A percentile compares a stretch with the other conserved stretches of the same genome.
Evolutionary conservation across 163 green algal species (phyloP).

Genomic region (Prototheca wickerhamii): DNA sequence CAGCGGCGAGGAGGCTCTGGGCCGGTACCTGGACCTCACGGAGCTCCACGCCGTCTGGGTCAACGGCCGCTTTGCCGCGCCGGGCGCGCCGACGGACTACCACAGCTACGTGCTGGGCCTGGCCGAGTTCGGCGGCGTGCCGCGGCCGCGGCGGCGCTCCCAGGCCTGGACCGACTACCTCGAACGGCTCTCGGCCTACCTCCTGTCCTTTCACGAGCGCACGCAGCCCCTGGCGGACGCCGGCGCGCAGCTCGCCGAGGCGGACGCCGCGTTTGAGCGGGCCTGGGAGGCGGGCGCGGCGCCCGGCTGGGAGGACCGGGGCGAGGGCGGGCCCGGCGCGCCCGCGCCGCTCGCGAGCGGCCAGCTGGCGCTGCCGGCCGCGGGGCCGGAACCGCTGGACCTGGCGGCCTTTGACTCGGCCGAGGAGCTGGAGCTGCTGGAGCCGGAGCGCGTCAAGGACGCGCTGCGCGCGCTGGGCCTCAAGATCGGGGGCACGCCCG

Average conservation of each 20-base stretch:
- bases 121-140: conserved; percentile 43
- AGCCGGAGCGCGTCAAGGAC: conserved; percentile 68
- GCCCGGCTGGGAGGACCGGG: conserved; percentile 77
- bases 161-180: conserved; percentile 56
- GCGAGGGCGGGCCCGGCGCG: conserved; percentile 19
- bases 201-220: conserved; percentile 75
- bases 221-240: conserved; percentile 76
- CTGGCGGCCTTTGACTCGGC: conserved; percentile 72
- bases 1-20: conserved; percentile 75
- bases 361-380: not conserved
- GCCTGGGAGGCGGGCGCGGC: conserved; percentile 61
- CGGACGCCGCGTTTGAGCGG: conserved; percentile 61
- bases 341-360: too few species aligned
- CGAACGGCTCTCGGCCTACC: conserved; percentile 64
- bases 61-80: conserved; percentile 71
- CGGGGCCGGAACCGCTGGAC: conserved; percentile 39
- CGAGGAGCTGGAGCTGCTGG: conserved; percentile 76
- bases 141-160: conserved; percentile 26
- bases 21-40: conserved; percentile 89
- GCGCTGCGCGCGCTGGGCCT: conserved; percentile 75
- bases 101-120: conserved; percentile 62
- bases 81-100: conserved; percentile 67
- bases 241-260: conserved; percentile 37
- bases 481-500: conserved; percentile 78
- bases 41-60: conserved; percentile 59